These are phyloP conservation scores for Podaxis carcinomalis DNA, from an alignment of 768 basidiomycete species.

Conservation along the genomic window DNA sequence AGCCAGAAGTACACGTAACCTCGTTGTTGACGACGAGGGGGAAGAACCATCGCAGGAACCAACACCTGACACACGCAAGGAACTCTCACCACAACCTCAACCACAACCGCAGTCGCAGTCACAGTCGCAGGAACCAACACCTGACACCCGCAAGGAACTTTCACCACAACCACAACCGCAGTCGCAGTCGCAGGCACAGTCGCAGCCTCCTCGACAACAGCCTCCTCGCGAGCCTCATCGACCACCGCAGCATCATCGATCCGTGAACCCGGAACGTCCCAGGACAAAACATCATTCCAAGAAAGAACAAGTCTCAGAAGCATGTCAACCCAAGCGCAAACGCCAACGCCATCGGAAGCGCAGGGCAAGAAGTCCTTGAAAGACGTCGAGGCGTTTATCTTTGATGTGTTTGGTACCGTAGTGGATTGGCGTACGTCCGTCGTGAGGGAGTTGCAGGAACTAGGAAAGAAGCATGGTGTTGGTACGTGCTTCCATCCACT, in stretches of 20 bases:
- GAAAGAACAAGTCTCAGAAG: not conserved
- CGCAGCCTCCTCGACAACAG: not conserved
- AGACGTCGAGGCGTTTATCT: conserved; percentile 38
- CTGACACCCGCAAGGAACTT: not conserved
- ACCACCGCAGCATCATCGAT: not conserved
- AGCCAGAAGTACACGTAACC: not conserved
- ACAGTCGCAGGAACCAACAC: not conserved
- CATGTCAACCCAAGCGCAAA: not conserved
- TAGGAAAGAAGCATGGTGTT: conserved; percentile 25
- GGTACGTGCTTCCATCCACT: conserved; percentile 16
- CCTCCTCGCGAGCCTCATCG: not conserved
- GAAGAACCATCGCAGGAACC: not conserved
- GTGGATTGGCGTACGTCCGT: conserved; percentile 41
- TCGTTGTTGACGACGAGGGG: not conserved
- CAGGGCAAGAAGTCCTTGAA: conserved; percentile 11
- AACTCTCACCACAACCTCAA: not conserved
- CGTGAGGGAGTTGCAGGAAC: conserved; percentile 24
- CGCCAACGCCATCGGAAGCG: not conserved
- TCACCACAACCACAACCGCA: not conserved
- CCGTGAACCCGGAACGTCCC: not conserved
- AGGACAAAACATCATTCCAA: not conserved
- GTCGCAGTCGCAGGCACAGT: not conserved
- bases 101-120: not conserved
- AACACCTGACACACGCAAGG: not conserved
- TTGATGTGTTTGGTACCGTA: conserved; percentile 49